Base-by-base conservation (phyloP, 129 eudicot genomes). In the Arctium minus region DNA sequence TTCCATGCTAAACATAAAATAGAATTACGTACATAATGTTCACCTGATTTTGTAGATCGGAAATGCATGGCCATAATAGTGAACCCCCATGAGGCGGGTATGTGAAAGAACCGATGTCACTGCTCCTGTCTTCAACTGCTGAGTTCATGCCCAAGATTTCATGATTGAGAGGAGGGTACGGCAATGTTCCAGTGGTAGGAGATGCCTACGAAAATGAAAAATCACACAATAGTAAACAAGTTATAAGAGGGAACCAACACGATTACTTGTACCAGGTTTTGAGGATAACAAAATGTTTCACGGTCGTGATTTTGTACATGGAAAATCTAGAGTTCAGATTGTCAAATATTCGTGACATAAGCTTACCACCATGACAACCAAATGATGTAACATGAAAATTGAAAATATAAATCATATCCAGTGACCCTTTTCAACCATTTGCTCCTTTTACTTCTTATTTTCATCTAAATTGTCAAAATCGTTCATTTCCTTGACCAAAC, bases 131-230 rank as follows among this genome's bases (percentile, higher is more conserved):
- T 39, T 62, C 83, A 74, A 79, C 78, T 22, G 37, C 83, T 42
- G 88, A 79, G 60, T 42, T 77, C 81, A 87, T 32, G 77, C 82
- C 82, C 18, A 72, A 75, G 48, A 38, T 80, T 36, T 87, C 91
- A 40, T 72, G 80, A 74, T 67, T 82, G 3, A 62, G 78, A 67
- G 88, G 73, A 48, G 89, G 87, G 33, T 80, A 82, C 31, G 56
- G 78, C 80, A 87, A 82, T 17, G 86, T 86, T 72, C 97, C 95
- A 6, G 93, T 89, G 32, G 97, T 91, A 6, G 97, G 94, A 80
- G 97, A 93, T 75, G 70, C 82, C 87, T 89, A 83, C n/a, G 68
- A 69, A 86, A 31, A 78, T 15, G 60, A 81, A 74, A 60, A 69
- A 30, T 38, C 13, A 38, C 53, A 53, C 56, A 32, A 40, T 37